A percentile compares a stretch with the other conserved stretches of the same genome.
phyloP scores from a whole-genome alignment of 2,329 filamentous ascomycete genomes.

The Aspergillus oerlinghausenensis region DNA sequence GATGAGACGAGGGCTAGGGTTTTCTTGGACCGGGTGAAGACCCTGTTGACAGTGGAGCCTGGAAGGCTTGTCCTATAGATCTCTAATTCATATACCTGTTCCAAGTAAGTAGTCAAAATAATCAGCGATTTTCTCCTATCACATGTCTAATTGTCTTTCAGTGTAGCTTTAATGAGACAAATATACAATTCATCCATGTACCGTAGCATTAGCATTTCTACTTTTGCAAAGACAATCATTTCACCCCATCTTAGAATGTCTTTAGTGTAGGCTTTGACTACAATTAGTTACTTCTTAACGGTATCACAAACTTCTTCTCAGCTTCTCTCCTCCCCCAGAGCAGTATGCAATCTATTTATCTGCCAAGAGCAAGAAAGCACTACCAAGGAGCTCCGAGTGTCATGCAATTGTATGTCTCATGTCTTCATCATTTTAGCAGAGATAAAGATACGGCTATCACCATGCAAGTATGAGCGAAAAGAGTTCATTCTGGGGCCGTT shows the following conservation, averaged over 20 bases:
- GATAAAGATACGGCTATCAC: slow-evolving; percentile 5
- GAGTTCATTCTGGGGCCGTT: background rate
- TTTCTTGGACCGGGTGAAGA: slow-evolving; percentile 84
- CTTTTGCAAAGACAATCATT: background rate
- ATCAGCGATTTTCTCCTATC: background rate
- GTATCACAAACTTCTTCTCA: background rate
- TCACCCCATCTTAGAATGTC: background rate
- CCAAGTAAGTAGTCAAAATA: background rate
- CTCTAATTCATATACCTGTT: background rate
- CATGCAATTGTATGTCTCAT: slow-evolving; percentile 16
- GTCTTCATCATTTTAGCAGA: slow-evolving; percentile 21
- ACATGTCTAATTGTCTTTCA: background rate
- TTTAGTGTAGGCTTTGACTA: background rate
- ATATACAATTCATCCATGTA: background rate
- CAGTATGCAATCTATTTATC: background rate
- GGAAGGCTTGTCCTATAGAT: slow-evolving; percentile 61
- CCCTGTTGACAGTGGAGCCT: slow-evolving; percentile 74
- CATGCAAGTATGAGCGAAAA: slow-evolving; percentile 6
- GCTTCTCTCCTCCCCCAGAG: background rate
- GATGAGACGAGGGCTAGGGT: slow-evolving; percentile 77
- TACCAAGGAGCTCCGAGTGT: background rate
- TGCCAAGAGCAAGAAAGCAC: background rate
- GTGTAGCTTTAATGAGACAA: background rate
- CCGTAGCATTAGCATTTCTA: background rate
- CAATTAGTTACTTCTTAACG: background rate